Base-by-base conservation (phyloP, 2,329 filamentous ascomycete species). In the Pseudocercospora macadamiae region DNA sequence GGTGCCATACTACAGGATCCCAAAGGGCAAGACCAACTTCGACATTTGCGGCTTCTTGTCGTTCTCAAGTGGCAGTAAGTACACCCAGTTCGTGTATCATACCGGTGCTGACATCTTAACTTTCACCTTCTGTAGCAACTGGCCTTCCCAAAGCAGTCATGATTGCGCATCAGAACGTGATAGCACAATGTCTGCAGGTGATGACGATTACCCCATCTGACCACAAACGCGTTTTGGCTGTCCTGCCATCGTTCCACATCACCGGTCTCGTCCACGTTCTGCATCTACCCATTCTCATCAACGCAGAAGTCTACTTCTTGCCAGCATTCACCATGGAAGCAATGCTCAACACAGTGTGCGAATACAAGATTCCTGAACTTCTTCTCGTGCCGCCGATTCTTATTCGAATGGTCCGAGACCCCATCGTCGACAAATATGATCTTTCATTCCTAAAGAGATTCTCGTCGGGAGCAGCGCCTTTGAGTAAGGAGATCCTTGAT, bases 281-380 rank as follows among this genome's bases (percentile, higher is more conserved):
- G 59, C 85, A 89, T 67, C 76, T 89, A 0, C 86, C 87, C 0
- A 72, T 88, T 25, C 71, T 85, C 7, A 74, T 87, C 39, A 88
- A 89, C 67, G 84, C 83, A n/a, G 81, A 87, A 65, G 85, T 89
- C 26, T 80, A 85, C 68, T 86, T 89, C 79, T 78, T 89, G 1
- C 83, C 85, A 0, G 71, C 78, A 4, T 90, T 89, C 73, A 85
- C 80, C n/a, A 85, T 88, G 80, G 75, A 80, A 32, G 70, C 72
- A 19, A 84, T 87, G 80, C 80, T 87, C 8, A 66, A 77, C 28
- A 77, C 82, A 0, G 77, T 86, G 12, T 74, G 76, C 37, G 72
- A 81, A 44, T 80, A 85, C 73, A 75, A 80, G 60, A 79, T 86
- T 60, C 72, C 71, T 3, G 84, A 87, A 65, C 71, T 86, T 2